These are phyloP conservation scores for Bacidia gigantensis DNA, from an alignment of 495 filamentous ascomycete genomes.

Conservation along the genomic window DNA sequence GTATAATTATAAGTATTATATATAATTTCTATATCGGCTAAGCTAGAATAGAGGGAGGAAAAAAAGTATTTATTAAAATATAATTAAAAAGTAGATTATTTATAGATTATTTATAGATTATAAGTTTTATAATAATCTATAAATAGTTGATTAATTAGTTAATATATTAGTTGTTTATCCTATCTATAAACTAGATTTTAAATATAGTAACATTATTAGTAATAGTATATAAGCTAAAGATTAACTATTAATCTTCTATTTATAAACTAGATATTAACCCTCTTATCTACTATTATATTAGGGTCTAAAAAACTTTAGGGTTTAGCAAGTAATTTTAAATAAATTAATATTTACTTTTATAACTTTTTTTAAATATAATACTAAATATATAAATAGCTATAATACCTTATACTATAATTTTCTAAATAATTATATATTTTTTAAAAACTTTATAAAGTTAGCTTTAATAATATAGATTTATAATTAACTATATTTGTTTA, in stretches of 20 bases:
- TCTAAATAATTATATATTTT: too few species aligned
- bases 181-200: neutral
- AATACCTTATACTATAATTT: too few species aligned
- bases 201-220: neutral
- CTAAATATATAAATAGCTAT: too few species aligned
- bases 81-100: neutral
- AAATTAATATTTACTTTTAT: too few species aligned
- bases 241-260: neutral
- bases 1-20: neutral
- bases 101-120: neutral
- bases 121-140: neutral
- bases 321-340: too few species aligned
- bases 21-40: neutral
- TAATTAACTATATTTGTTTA: too few species aligned
- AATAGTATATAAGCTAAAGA: neutral
- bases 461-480: too few species aligned
- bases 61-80: neutral
- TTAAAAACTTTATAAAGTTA: too few species aligned
- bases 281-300: neutral
- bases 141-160: neutral
- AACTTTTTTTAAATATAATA: too few species aligned
- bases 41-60: neutral
- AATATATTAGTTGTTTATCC: neutral
- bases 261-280: neutral
- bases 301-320: neutral